Base-by-base conservation (phyloP, 768 basidiomycete genomes). In the Lactarius hatsudake region DNA sequence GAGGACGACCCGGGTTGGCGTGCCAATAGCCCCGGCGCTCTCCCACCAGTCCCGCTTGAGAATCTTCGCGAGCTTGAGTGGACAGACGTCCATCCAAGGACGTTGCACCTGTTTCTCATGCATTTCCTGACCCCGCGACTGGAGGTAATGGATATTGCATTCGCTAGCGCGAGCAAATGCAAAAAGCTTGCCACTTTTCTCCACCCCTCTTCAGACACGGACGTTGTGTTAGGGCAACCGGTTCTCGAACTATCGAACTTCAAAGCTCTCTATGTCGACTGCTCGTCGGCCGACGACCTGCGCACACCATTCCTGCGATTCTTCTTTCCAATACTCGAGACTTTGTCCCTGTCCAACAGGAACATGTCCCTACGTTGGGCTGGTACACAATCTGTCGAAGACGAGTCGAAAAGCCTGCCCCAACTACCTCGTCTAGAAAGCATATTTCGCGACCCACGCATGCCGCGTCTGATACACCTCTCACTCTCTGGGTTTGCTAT, bases 361-460 rank as follows among this genome's bases (percentile, higher is more conserved):
- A 63, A 59, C 40, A 26, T 40, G 43, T 36, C 56, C 61, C 26
- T 38, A 32, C 40, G 30, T 42, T 30, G 20, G 43, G 13, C 20
- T 2, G n/a, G 28, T 7, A 34, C 51, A 17, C 53, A n/a, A n/a
- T 28, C 42, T 32, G 40, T 12, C 18, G 42, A 63, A 23, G 28
- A 62, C 9, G 59, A 59, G 20, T 17, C 34, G 17, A 26, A 28
- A 15, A 54, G 12, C 60, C 17, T 64, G 17, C 61, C 56, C 3
- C 61, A 51, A n/a, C 58, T 69, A 7, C 70, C 64, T 38, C 61
- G 64, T 28, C 38, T 59, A 9, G 69, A 70, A 15, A 66, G 64
- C 48, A 70, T 68, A 40, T 68, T 70, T 55, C 69, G 67, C 42
- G 69, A 68, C 57, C 63, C 69, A 15, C 69, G 69, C 28, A 55